A percentile compares a stretch with the other conserved stretches of the same genome.
Conservation (phyloP, 371 early-diverging fungal genomes). For the Racocetra persica region DNA sequence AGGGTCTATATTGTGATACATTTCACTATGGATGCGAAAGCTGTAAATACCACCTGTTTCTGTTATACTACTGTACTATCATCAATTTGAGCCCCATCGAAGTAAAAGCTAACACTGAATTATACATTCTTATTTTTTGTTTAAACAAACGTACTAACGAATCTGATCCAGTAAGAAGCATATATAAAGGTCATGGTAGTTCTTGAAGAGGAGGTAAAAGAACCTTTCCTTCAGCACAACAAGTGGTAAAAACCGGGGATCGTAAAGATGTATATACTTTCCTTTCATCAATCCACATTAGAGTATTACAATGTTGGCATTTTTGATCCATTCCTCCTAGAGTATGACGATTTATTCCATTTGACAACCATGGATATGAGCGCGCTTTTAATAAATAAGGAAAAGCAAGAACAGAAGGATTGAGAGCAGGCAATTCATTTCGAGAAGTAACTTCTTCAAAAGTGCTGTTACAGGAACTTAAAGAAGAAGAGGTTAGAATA, state of each 20-base stretch:
- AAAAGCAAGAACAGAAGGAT: too few relatives aligned
- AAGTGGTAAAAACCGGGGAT: slow-evolving; percentile 5
- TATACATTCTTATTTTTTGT: slow-evolving; percentile 42
- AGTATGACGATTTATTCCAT: background rate
- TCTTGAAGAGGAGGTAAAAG: slow-evolving; percentile 17
- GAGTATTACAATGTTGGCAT: background rate
- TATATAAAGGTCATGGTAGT: background rate
- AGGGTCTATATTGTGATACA: slow-evolving; percentile 37
- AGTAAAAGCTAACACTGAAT: slow-evolving; percentile 42
- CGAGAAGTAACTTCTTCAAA: too few relatives aligned
- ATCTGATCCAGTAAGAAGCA: background rate
- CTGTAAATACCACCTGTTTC: slow-evolving; percentile 21
- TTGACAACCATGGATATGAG: background rate
- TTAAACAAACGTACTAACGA: slow-evolving; percentile 11
- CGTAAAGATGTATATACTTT: background rate
- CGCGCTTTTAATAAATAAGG: background rate
- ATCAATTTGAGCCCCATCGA: slow-evolving; percentile 43
- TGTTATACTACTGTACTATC: background rate
- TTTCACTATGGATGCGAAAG: slow-evolving; percentile 43
- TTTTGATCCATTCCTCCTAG: background rate
- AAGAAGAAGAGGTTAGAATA: too few relatives aligned
- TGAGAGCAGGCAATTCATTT: too few relatives aligned
- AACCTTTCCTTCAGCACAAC: slow-evolving; percentile 10
- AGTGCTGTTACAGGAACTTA: too few relatives aligned
- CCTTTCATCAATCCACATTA: slow-evolving; percentile 21